Conservation (phyloP, 75 land plant genomes). For the Picea glauca region DNA sequence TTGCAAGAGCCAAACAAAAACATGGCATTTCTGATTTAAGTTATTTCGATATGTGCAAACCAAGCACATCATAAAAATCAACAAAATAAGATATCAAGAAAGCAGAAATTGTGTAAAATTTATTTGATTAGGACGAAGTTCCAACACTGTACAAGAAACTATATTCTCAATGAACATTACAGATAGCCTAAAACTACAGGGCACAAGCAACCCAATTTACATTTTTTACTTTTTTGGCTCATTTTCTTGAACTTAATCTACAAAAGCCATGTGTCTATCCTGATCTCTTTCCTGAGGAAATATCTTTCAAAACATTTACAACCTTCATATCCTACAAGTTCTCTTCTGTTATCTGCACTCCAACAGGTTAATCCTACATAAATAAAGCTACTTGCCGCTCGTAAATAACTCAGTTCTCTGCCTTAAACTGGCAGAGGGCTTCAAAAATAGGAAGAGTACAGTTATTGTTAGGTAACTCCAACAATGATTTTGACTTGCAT, state of each 20-base stretch:
- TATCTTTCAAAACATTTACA: neutral
- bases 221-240: neutral
- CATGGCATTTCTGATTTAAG: too few species aligned
- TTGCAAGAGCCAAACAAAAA: too few species aligned
- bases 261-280: neutral
- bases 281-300: neutral
- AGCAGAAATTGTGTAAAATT: too few species aligned
- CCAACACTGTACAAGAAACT: neutral
- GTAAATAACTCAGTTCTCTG: neutral
- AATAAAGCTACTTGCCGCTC: neutral
- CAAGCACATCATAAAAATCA: too few species aligned
- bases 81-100: too few species aligned
- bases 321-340: neutral
- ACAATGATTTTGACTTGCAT: neutral
- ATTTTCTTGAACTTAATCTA: neutral
- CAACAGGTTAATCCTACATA: neutral
- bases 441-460: neutral
- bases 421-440: neutral
- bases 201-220: constrained; percentile 2
- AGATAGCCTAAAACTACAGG: neutral
- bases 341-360: neutral
- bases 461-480: neutral
- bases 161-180: neutral
- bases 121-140: neutral
- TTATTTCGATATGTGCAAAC: too few species aligned